phyloP scores from a whole-genome alignment of 331 rosid genomes.

The Prunus yedoensis region DNA sequence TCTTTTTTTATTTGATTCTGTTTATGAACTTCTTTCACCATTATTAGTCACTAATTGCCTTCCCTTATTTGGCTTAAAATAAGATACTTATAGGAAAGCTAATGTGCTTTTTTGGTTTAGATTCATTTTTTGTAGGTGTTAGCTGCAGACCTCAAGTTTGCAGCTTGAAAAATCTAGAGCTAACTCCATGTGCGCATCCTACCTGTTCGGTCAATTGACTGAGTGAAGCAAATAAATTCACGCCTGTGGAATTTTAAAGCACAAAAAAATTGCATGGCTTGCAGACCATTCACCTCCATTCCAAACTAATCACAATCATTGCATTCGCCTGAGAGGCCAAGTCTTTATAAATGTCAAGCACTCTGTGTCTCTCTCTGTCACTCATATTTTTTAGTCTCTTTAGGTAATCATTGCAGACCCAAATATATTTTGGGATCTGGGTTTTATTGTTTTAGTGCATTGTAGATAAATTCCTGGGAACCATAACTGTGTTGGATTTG shows the following conservation, averaged over 20 bases:
- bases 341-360: constrained; percentile 18
- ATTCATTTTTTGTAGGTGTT: neutral
- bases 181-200: constrained; percentile 53
- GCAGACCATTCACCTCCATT: constrained; percentile 17
- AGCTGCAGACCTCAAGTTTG: constrained; percentile 5
- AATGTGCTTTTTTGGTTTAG: neutral
- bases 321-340: constrained; percentile 30
- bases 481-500: constrained; percentile 35
- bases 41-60: neutral
- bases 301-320: constrained; percentile 40
- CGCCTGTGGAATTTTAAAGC: constrained; percentile 20
- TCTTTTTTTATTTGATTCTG: neutral
- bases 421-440: constrained; percentile 35
- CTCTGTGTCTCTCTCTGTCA: constrained; percentile 2
- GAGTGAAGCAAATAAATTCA: constrained; percentile 20
- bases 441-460: constrained; percentile 17
- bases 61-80: neutral
- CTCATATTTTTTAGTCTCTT: neutral
- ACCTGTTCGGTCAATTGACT: constrained; percentile 33
- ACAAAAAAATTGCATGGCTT: constrained; percentile 26
- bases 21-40: neutral
- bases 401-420: constrained; percentile 19
- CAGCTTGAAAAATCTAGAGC: constrained; percentile 21
- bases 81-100: neutral
- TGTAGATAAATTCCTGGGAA: constrained; percentile 28